Percentiles rank a stretch among this genome's conserved stretches.
phyloP scores from a whole-genome alignment of 2,329 filamentous ascomycete genomes.

The Aschersonia sp. region DNA sequence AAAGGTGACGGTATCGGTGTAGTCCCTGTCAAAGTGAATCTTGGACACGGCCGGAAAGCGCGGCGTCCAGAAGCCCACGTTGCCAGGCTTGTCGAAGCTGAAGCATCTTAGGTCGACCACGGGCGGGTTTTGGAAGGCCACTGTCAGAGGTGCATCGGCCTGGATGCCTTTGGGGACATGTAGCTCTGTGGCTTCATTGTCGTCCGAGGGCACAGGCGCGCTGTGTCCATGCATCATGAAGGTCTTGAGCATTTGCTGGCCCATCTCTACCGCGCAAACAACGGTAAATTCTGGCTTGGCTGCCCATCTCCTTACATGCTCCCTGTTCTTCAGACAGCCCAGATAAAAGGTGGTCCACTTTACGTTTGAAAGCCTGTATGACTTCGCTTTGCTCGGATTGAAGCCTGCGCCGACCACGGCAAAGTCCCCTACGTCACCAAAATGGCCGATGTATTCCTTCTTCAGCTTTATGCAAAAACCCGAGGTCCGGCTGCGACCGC shows the following conservation, averaged over 20 bases:
- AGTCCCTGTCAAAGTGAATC: conserved; percentile 61
- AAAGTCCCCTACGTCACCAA: conserved; percentile 76
- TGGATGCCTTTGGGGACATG: conserved; percentile 30
- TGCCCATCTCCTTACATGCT: conserved; percentile 34
- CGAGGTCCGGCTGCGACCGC: conserved; percentile 19
- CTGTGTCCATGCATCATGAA: conserved; percentile 35
- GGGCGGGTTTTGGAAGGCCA: conserved; percentile 53
- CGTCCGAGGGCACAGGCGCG: conserved; percentile 18
- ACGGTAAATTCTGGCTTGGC: conserved; percentile 48
- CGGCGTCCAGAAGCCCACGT: conserved; percentile 56
- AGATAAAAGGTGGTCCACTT: conserved; percentile 72
- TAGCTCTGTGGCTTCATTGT: conserved; percentile 28
- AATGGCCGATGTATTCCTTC: conserved; percentile 63
- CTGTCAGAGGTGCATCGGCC: conserved; percentile 25
- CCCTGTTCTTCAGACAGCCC: conserved; percentile 59
- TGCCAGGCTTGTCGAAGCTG: conserved; percentile 59
- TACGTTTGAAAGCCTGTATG: conserved; percentile 36
- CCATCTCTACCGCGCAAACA: conserved; percentile 48
- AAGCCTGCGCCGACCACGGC: conserved; percentile 64
- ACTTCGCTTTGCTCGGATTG: conserved; percentile 45
- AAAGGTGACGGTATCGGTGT: conserved; percentile 54
- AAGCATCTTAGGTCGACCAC: conserved; percentile 72
- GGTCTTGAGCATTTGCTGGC: conserved; percentile 31
- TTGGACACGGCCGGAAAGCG: conserved; percentile 67
- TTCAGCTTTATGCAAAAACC: conserved; percentile 68